Evolutionary conservation across 2,329 filamentous ascomycete species (phyloP).

Genomic region (Claviceps digitariae): DNA sequence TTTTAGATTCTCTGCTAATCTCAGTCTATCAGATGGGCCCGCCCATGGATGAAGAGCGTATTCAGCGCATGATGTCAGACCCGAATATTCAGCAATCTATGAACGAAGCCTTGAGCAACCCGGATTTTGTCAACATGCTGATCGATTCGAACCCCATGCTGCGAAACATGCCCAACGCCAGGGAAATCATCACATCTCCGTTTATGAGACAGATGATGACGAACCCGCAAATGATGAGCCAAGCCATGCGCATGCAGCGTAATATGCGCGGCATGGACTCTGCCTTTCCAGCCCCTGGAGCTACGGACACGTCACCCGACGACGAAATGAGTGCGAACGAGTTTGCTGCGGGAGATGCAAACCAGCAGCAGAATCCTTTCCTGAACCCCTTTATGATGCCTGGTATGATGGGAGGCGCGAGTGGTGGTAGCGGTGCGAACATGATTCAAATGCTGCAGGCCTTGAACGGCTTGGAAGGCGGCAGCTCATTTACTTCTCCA

Average conservation of each 20-base stretch:
- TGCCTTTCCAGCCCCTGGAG: slow-evolving; percentile 79
- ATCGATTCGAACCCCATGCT: slow-evolving; percentile 82
- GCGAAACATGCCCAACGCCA: slow-evolving; percentile 57
- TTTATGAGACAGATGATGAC: slow-evolving; percentile 88
- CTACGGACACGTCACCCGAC: slow-evolving; percentile 73
- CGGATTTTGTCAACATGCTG: slow-evolving; percentile 88
- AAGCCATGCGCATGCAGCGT: slow-evolving; percentile 71
- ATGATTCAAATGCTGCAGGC: slow-evolving; percentile 17
- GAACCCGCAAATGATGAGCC: slow-evolving; percentile 70
- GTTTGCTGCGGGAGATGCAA: slow-evolving; percentile 16
- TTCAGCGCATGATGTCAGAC: slow-evolving; percentile 77
- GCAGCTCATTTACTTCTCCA: slow-evolving; percentile 23
- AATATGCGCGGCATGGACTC: slow-evolving; percentile 44
- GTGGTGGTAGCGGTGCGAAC: slow-evolving; percentile 9
- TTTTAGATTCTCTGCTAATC: slow-evolving; percentile 12
- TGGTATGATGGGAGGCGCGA: slow-evolving; percentile 11
- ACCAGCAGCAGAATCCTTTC: slow-evolving; percentile 30
- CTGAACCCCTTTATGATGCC: slow-evolving; percentile 18
- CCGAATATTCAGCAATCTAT: slow-evolving; percentile 76
- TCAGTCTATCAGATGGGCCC: slow-evolving; percentile 62
- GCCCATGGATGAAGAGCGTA: slow-evolving; percentile 64
- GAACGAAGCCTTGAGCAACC: slow-evolving; percentile 92
- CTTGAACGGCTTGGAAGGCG: slow-evolving; percentile 16
- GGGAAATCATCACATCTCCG: slow-evolving; percentile 78
- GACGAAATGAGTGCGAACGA: slow-evolving; percentile 16